Base-by-base conservation (phyloP, 2,329 filamentous ascomycete genomes). In the Colletotrichum australisinense region DNA sequence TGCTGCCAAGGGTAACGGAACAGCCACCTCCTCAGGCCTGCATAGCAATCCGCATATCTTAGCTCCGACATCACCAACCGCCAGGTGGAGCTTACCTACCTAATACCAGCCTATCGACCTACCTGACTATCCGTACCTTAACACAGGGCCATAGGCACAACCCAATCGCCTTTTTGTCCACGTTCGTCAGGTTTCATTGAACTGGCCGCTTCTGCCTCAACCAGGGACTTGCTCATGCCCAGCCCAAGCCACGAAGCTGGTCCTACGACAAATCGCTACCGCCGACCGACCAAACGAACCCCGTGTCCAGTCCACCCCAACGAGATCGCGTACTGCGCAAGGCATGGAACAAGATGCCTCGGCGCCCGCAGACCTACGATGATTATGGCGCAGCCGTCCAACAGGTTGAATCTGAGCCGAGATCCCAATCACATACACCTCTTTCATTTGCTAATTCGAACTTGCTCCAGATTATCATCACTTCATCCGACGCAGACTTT, bases 401-500 rank as follows among this genome's bases (percentile, higher is more conserved):
- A 52, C 84, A 87, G 80, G 86, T 87, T 74, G 52, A 75, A 52
- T n/a, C 12, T 5, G 19, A 49, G 46, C 42, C 24, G 35, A 12
- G 32, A 76, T 73, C 77, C 74, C 38, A 9, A 59, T 6, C 67
- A 38, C 49, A 9, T 19, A 28, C 16, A 49, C 19, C 4, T 38
- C 1, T 30, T 24, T 4, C 8, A 22, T 16, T 28, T 35, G 57
- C 60, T 66, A 22, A 58, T 28, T 22, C 32, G 28, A 26, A 42
- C 11, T 19, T 28, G 8, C 57, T 32, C 56, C 80, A 99, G 95
- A 97, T 98, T 77, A 95, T 98, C 74, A 91, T 97, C 78, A 95
- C 96, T 2, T 93, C 95, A 14, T 95, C 95, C 26, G 96, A 98
- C 79, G 90, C 93, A 63, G 97, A 99, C 79, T 98, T 98, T 80